Percentiles rank a stretch among this genome's conserved stretches.
Evolutionary conservation across 1,139 yeast species (phyloP).

Genomic region (Yamadazyma pseudoaaseri): DNA sequence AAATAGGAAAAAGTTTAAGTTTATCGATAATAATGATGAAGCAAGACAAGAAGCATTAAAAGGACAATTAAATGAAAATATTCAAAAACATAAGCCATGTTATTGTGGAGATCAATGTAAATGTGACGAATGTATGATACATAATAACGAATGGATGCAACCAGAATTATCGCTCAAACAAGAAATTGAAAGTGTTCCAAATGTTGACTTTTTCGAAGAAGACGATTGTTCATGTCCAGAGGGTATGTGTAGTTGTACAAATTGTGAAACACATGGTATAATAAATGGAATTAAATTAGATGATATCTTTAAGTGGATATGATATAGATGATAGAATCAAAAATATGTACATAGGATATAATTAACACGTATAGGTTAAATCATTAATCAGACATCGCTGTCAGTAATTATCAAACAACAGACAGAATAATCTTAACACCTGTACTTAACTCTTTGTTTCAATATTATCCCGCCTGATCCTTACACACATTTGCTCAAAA

Average conservation of each 20-base stretch:
- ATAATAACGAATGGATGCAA: conserved; percentile 24
- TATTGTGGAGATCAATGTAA: conserved; percentile 46
- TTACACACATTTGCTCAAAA: too few relatives aligned
- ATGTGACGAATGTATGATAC: conserved; percentile 50
- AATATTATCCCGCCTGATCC: too few relatives aligned
- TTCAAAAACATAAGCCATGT: conserved; percentile 42
- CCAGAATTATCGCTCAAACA: conserved; percentile 1
- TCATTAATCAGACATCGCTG: too few relatives aligned
- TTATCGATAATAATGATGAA: conserved; percentile 15
- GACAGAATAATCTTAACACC: background rate
- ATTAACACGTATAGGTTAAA: too few relatives aligned
- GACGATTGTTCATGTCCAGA: conserved; percentile 41
- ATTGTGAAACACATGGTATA: conserved; percentile 57
- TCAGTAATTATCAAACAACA: too few relatives aligned
- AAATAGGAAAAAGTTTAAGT: conserved; percentile 14
- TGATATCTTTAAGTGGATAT: conserved; percentile 24
- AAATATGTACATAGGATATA: background rate
- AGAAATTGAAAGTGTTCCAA: background rate
- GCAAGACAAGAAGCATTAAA: conserved; percentile 14
- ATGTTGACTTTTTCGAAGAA: background rate
- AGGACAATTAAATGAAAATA: conserved; percentile 26
- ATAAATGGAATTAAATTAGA: conserved; percentile 48
- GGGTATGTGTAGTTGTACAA: conserved; percentile 48
- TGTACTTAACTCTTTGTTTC: background rate
- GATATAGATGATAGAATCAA: too few relatives aligned